Conservation (phyloP, 2,329 filamentous ascomycete species). For the Paracoccidioides lutzii region DNA sequence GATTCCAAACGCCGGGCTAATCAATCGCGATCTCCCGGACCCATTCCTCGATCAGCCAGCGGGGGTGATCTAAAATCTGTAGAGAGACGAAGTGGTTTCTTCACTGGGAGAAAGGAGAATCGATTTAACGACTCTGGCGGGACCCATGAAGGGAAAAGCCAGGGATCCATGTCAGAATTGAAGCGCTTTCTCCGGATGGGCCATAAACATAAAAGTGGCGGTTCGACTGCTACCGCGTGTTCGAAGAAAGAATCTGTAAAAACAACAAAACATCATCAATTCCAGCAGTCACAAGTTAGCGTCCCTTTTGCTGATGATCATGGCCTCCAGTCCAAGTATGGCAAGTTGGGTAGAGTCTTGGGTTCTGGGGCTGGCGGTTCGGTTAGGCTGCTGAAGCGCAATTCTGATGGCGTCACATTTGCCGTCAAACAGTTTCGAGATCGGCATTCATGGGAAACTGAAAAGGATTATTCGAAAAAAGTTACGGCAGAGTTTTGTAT, state of each 20-base stretch:
- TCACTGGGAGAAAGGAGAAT: conserved; percentile 42
- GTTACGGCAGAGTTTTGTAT: conserved; percentile 97
- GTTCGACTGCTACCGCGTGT: conserved; percentile 47
- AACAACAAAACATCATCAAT: conserved; percentile 39
- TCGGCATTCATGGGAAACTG: conserved; percentile 80
- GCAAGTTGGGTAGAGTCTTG: conserved; percentile 86
- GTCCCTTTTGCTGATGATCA: conserved; percentile 93
- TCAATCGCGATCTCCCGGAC: conserved; percentile 24
- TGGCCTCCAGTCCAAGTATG: conserved; percentile 79
- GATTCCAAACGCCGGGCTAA: conserved; percentile 54
- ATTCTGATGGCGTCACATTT: conserved; percentile 83
- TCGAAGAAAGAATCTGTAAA: conserved; percentile 46
- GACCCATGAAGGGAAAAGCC: conserved; percentile 38
- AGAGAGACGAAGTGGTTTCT: conserved; percentile 43
- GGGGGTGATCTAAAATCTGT: conserved; percentile 30
- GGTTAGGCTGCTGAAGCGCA: conserved; percentile 85
- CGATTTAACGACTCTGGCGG: conserved; percentile 35
- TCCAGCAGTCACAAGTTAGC: conserved; percentile 37
- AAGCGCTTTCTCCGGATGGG: conserved; percentile 88
- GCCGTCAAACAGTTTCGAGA: conserved; percentile 95
- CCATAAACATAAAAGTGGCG: conserved; percentile 49
- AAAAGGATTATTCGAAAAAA: conserved; percentile 95
- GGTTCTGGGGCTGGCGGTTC: conserved; percentile 91
- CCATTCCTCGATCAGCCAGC: conserved; percentile 36
- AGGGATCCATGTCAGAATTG: conserved; percentile 83